These are phyloP conservation scores for Trametes maxima DNA, from an alignment of 768 basidiomycete species.

Conservation along the genomic window DNA sequence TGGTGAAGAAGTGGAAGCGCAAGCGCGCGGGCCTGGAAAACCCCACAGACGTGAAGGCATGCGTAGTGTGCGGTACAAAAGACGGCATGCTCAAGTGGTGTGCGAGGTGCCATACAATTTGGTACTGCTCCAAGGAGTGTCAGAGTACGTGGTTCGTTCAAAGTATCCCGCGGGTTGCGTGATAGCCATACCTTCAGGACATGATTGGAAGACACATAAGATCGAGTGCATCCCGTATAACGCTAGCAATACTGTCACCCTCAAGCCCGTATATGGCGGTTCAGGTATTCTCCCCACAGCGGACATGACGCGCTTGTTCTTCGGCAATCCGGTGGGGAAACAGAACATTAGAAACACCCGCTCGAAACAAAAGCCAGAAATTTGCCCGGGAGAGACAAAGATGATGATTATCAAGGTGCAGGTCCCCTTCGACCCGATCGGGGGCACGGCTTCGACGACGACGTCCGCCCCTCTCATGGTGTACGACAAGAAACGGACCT, in stretches of 20 bases:
- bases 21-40: conserved; percentile 47
- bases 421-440: conserved; percentile 35
- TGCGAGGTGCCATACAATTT: conserved; percentile 44
- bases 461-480: conserved; percentile 37
- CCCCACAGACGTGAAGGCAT: conserved; percentile 46
- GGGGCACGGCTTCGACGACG: conserved; percentile 19
- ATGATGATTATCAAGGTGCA: conserved; percentile 58
- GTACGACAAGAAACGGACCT: conserved; percentile 57
- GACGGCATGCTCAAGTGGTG: conserved; percentile 45
- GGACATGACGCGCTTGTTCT: conserved; percentile 33
- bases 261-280: conserved; percentile 46
- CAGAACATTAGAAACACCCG: conserved; percentile 25
- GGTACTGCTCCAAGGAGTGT: conserved; percentile 58
- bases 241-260: conserved; percentile 44
- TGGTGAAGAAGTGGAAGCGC: conserved; percentile 49
- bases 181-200: conserved; percentile 33
- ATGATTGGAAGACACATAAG: conserved; percentile 54
- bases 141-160: conserved; percentile 43
- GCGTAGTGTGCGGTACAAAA: conserved; percentile 41
- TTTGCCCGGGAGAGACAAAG: conserved; percentile 36
- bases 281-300: conserved; percentile 27
- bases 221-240: conserved; percentile 47
- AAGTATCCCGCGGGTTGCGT: background rate
- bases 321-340: conserved; percentile 32
- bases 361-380: conserved; percentile 22